These are phyloP conservation scores for Lupinus albus DNA, from an alignment of 306 rosid genomes.

Conservation along the genomic window DNA sequence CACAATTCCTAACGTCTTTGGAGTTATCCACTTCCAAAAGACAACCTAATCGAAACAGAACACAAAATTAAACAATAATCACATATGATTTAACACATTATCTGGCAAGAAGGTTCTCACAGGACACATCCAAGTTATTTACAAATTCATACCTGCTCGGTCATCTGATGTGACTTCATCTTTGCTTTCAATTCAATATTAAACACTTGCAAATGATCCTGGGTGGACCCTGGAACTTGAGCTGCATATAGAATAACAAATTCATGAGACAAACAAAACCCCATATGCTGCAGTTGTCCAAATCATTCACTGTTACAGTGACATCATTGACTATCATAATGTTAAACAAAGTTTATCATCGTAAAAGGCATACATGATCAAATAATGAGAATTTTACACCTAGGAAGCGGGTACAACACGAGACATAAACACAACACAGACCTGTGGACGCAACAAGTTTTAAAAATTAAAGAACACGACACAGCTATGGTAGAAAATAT, in stretches of 20 bases:
- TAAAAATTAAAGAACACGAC: too few relatives aligned
- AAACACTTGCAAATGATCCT: slow-evolving; percentile 66
- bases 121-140: background rate
- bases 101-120: background rate
- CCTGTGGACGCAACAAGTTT: too few relatives aligned
- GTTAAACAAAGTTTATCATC: slow-evolving; percentile 1
- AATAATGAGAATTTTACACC: background rate
- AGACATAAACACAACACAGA: too few relatives aligned
- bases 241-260: slow-evolving; percentile 44
- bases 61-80: background rate
- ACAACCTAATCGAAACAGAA: slow-evolving; percentile 47
- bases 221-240: slow-evolving; percentile 63
- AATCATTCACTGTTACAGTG: background rate
- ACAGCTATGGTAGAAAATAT: too few relatives aligned
- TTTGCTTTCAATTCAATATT: slow-evolving; percentile 60
- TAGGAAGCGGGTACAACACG: too few relatives aligned
- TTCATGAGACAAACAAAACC: slow-evolving; percentile 15
- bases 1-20: slow-evolving; percentile 54
- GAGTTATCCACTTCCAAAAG: slow-evolving; percentile 69
- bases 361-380: background rate
- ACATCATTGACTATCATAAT: background rate
- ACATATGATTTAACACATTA: slow-evolving; percentile 1
- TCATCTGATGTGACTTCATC: slow-evolving; percentile 67
- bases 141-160: slow-evolving; percentile 54
- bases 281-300: background rate